These are phyloP conservation scores for Purpureocillium lavendulum DNA, from an alignment of 2,329 filamentous ascomycete genomes.

Conservation along the genomic window DNA sequence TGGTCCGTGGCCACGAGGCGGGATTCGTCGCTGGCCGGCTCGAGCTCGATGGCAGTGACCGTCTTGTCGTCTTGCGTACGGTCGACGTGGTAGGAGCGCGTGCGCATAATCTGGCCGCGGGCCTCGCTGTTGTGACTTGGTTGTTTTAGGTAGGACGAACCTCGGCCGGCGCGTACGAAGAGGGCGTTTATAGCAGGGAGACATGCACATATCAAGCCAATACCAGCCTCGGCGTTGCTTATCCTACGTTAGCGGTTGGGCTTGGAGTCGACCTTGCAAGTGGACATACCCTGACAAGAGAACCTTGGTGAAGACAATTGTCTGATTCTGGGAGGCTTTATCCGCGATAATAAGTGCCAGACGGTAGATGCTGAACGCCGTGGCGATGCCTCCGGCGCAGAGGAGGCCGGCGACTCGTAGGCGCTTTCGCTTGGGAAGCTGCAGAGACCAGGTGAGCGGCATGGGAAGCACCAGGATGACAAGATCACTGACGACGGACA, in stretches of 20 bases:
- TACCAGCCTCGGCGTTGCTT: slow-evolving; percentile 21
- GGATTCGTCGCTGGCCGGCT: not conserved
- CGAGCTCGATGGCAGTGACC: too few species aligned
- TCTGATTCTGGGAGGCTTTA: slow-evolving; percentile 14
- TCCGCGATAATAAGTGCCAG: slow-evolving; percentile 15
- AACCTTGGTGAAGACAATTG: slow-evolving; percentile 18
- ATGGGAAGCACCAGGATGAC: slow-evolving; percentile 20
- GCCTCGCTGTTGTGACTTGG: slow-evolving; percentile 5
- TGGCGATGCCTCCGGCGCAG: slow-evolving; percentile 21
- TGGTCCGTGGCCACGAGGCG: slow-evolving; percentile 5
- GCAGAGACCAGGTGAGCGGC: slow-evolving; percentile 22
- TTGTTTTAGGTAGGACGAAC: slow-evolving; percentile 15
- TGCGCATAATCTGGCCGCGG: slow-evolving; percentile 18
- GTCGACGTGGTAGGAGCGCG: slow-evolving; percentile 5
- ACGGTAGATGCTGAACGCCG: slow-evolving; percentile 20
- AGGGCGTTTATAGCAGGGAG: slow-evolving; percentile 17
- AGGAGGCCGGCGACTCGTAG: slow-evolving; percentile 19
- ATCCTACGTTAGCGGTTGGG: too few species aligned
- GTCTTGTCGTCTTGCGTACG: too few species aligned
- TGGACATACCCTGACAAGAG: slow-evolving; percentile 14
- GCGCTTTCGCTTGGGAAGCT: slow-evolving; percentile 18
- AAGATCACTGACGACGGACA: slow-evolving; percentile 22
- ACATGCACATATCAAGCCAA: slow-evolving; percentile 22
- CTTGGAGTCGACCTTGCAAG: too few species aligned
- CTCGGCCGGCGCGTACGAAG: slow-evolving; percentile 7